A percentile compares a stretch with the other conserved stretches of the same genome.
Evolutionary conservation across 495 filamentous ascomycete genomes (phyloP).

Genomic region (Daldinia loculata): DNA sequence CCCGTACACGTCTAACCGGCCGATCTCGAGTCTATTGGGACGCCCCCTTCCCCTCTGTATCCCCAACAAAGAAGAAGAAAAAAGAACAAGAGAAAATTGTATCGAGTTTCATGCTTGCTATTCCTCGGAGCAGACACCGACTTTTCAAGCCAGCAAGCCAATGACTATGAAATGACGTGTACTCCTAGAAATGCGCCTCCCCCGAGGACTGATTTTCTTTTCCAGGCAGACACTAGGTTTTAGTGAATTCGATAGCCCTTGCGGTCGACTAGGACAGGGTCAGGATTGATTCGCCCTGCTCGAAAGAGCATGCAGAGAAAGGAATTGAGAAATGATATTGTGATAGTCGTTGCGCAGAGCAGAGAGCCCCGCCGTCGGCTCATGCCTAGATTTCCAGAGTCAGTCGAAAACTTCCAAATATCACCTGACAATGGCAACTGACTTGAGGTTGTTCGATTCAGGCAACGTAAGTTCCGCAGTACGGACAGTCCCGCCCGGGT

Average conservation of each 20-base stretch:
- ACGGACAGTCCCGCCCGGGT: slow-evolving; percentile 55
- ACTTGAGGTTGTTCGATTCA: slow-evolving; percentile 19
- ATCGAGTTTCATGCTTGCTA: slow-evolving; percentile 25
- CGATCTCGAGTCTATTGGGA: slow-evolving; percentile 42
- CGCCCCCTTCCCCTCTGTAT: slow-evolving; percentile 16
- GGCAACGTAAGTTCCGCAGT: slow-evolving; percentile 53
- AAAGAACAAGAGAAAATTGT: slow-evolving; percentile 28
- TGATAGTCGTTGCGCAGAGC: not conserved
- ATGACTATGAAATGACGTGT: slow-evolving; percentile 43
- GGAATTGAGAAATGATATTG: slow-evolving; percentile 37
- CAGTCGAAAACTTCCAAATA: slow-evolving; percentile 10
- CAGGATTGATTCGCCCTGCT: slow-evolving; percentile 16
- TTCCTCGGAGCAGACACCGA: slow-evolving; percentile 33
- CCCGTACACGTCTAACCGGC: slow-evolving; percentile 34
- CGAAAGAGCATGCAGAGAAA: slow-evolving; percentile 31
- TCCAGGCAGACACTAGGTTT: slow-evolving; percentile 33
- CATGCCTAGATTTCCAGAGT: slow-evolving; percentile 14
- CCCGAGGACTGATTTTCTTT: slow-evolving; percentile 34
- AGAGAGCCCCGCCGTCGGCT: slow-evolving; percentile 2
- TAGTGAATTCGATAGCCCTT: slow-evolving; percentile 41
- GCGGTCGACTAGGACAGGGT: slow-evolving; percentile 27
- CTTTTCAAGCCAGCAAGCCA: slow-evolving; percentile 34
- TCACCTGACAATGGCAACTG: slow-evolving; percentile 12
- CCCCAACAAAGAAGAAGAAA: slow-evolving; percentile 35
- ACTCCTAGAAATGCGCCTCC: slow-evolving; percentile 24